Percentiles rank a stretch among this genome's conserved stretches.
These are phyloP conservation scores for Paragyromitra xinjiangensis DNA, from an alignment of 495 filamentous ascomycete genomes.

Conservation along the genomic window DNA sequence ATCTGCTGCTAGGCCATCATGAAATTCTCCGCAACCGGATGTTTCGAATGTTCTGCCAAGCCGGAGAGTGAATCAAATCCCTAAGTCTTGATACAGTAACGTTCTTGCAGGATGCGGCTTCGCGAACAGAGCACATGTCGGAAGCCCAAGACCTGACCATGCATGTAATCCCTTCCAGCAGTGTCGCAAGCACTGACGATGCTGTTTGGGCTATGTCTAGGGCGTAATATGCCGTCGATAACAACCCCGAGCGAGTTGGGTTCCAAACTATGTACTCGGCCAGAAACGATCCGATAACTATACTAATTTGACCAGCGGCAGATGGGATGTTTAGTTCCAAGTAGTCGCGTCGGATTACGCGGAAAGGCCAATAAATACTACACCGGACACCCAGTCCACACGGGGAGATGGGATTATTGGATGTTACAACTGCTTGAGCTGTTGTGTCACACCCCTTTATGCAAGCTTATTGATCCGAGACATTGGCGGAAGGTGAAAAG, in stretches of 20 bases:
- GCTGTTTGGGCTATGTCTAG: not conserved
- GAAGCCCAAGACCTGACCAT: too few species aligned
- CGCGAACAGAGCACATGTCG: not conserved
- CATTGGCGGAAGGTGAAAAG: not conserved
- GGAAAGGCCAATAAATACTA: not conserved
- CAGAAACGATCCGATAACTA: not conserved
- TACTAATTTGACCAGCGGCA: not conserved
- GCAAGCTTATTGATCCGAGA: conserved; percentile 15
- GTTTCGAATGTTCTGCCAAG: not conserved
- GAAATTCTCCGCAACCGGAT: not conserved
- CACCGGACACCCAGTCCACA: not conserved
- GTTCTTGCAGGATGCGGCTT: not conserved
- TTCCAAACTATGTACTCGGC: not conserved
- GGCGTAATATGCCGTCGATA: not conserved
- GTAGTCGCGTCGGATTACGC: not conserved
- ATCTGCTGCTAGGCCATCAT: too few species aligned
- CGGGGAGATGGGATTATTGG: conserved; percentile 2
- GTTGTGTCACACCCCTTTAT: not conserved
- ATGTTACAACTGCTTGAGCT: not conserved
- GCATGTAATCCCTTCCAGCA: not conserved
- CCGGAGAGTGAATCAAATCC: too few species aligned
- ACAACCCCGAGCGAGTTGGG: not conserved
- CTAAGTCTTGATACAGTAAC: not conserved
- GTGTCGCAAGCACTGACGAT: not conserved
- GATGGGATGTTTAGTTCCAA: not conserved